Evolutionary conservation across 2,329 filamentous ascomycete genomes (phyloP).

Genomic region (Sclerotinia minor): DNA sequence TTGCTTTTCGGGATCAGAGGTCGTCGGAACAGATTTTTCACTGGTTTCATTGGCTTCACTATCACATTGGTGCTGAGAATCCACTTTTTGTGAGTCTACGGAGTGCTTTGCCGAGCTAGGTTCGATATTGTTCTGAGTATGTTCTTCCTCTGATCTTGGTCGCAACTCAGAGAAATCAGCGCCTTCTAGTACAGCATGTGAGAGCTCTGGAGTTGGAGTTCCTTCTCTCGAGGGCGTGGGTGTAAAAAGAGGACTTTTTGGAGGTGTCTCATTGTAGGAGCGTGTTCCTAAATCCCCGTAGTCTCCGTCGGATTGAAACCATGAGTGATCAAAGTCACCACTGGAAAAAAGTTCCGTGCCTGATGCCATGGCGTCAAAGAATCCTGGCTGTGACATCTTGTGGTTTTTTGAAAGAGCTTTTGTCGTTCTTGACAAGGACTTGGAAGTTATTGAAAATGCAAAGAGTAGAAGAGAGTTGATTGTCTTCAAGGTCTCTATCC

Average conservation of each 20-base stretch:
- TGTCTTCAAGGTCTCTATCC: not conserved
- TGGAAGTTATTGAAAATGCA: fast-evolving
- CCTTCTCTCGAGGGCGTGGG: no score
- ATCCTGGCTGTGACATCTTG: not conserved
- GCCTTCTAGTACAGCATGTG: no score
- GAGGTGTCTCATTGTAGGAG: not conserved
- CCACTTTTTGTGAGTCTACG: not conserved
- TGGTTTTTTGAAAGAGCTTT: not conserved
- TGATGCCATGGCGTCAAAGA: not conserved
- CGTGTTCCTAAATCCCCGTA: not conserved
- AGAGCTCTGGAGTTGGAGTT: no score
- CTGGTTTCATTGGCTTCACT: fast-evolving
- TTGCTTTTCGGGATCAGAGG: not conserved
- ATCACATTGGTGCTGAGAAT: no score
- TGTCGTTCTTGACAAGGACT: not conserved
- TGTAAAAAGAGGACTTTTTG: not conserved
- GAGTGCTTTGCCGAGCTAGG: no score
- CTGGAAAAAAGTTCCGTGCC: not conserved
- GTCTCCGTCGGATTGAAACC: not conserved
- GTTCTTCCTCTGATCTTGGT: no score
- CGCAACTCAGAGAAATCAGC: no score
- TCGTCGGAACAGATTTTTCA: fast-evolving
- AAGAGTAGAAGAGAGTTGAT: not conserved
- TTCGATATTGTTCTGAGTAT: no score
- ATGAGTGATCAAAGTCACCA: not conserved